Base-by-base conservation (phyloP, 2,329 filamentous ascomycete genomes). In the Cercospora sp. region DNA sequence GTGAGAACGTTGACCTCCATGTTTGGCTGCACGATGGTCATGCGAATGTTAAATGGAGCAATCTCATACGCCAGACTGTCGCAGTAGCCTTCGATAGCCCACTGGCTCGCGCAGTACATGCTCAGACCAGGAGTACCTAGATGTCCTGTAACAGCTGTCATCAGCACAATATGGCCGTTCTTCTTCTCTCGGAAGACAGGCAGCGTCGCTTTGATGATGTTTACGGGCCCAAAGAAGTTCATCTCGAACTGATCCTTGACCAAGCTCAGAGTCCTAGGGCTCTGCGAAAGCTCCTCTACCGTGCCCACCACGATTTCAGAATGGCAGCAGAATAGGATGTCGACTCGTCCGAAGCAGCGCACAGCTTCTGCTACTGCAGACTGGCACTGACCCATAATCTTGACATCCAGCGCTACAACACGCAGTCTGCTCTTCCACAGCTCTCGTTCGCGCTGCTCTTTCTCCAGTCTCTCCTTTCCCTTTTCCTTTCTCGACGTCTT, bases 61-160 rank as follows among this genome's bases (percentile, higher is more conserved):
- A 99, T 91, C 80, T 99, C 95, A 80, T 97, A 99, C 1, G 94
- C 94, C 26, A 99, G 85, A 68, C 92, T 88, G 81, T 98, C 94
- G 81, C 94, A 97, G 79, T 95, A 97, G 18, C 94, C 95, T 81
- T 98, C 95, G 40, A 97, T 86, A 1, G 93, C 95, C 93, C 94
- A 97, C 42, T 93, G 94, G 13, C 93, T 91, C 18, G 94, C 93
- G 72, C 93, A 95, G 79, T 97, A 95, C 84, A 96, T 91, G 65
- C 92, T 88, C 82, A 98, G 87, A 2, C 94, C 93, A 0, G 95
- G 95, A 0, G 94, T 97, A 40, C 94, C 94, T 68, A 98, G 90
- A 79, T 97, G 94, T 3, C 93, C 94, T 42, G 92, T 94, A 68
- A 96, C 93, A 70, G 93, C 94, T 6, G 93, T 95, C 60, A 98